Base-by-base conservation (phyloP, 805 yeast genomes). In the Candida mattraensis region DNA sequence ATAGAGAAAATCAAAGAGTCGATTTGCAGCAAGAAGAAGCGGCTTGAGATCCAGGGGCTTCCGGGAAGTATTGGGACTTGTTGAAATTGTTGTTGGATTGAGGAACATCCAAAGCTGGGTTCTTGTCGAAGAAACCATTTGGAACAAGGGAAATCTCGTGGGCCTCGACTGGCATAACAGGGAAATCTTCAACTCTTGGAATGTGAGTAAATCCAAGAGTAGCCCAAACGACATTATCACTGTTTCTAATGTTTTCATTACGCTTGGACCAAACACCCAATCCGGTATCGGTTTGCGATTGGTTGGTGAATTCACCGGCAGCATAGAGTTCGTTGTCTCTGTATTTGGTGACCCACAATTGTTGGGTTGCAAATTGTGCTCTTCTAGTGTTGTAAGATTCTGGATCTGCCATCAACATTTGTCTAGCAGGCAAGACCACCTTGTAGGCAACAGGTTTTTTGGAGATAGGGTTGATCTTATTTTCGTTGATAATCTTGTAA, bases 271-370 rank as follows among this genome's bases (percentile, higher is more conserved):
- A 85, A 27, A 60, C 68, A 23, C 78, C 80, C 35, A 85, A 57
- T 56, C 93, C 94, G 17, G 83, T 74, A 59, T 83, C 93, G 3
- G 29, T 53, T 39, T 72, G 72, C 11, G 89, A 82, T 65, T 84
- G 94, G 62, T 84, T 85, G 44, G 94, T 84, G 69, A 84, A 83
- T 58, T 83, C 89, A 60, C 94, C 94, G 40, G 88, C 89, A 33
- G 89, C 87, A 47, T 69, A 84, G 50, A 82, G 61, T 63, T 83
- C 77, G 55, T 80, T 72, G 56, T 85, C 93, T 44, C 67, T 66
- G 65, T 83, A 80, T 60, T 83, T 83, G 47, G 91, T 81, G 47
- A 83, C 88, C 89, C 91, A 84, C 47, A 84, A 61, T 58, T 82
- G 91, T 58, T 84, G 71, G 15, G 89, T 82, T 25, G 89, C 87